Conservation (phyloP, 441 rosid species). For the Brassica hybrid region DNA sequence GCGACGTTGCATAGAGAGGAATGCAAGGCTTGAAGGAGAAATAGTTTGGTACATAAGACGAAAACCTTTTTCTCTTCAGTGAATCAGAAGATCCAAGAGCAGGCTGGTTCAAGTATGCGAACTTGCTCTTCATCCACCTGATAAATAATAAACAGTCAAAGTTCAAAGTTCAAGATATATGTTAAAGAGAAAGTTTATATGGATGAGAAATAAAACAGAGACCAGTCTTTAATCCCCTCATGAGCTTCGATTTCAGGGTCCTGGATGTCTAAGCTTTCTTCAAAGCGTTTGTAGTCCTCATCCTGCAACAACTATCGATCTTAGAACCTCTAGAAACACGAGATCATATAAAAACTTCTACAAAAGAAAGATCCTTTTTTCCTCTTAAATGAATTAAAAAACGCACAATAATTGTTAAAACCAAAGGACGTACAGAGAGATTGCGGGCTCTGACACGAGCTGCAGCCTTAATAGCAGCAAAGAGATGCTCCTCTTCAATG, state of each 20-base stretch:
- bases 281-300: conserved; percentile 61
- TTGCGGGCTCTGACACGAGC: conserved; percentile 74
- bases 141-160: neutral
- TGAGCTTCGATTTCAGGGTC: conserved; percentile 49
- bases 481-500: conserved; percentile 82
- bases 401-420: conserved; percentile 7
- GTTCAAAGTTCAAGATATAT: conserved; percentile 6
- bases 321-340: neutral
- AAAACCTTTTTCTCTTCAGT: conserved; percentile 54
- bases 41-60: conserved; percentile 63
- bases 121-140: conserved; percentile 96
- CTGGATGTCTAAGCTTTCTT: conserved; percentile 59
- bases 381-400: neutral
- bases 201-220: conserved; percentile 24
- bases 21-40: conserved; percentile 61
- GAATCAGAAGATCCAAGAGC: conserved; percentile 52
- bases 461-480: conserved; percentile 55
- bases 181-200: neutral
- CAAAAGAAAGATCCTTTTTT: neutral
- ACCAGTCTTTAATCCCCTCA: conserved; percentile 85
- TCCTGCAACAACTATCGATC: conserved; percentile 45
- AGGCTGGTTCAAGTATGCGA: conserved; percentile 87
- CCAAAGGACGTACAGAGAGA: conserved; percentile 55
- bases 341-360: neutral
- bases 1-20: conserved; percentile 63